Conservation (phyloP, 2,329 filamentous ascomycete species). For the Emericellopsis atlantica region DNA sequence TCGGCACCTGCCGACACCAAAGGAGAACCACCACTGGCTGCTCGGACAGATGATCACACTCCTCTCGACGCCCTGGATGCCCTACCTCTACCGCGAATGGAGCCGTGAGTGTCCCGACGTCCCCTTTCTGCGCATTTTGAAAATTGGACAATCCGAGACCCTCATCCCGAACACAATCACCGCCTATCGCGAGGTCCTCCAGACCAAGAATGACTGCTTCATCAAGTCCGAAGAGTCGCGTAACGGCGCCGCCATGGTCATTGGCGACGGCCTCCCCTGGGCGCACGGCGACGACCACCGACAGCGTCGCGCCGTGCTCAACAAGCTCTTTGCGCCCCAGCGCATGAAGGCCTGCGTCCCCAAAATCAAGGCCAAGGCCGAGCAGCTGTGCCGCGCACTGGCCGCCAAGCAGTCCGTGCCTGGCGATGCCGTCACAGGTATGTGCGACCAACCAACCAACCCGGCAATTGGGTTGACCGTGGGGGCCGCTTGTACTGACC, state of each 20-base stretch:
- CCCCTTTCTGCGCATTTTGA: conserved; percentile 8
- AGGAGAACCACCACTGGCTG: conserved; percentile 8
- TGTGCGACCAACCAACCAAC: not conserved
- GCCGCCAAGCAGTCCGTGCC: conserved; percentile 5
- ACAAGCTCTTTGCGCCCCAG: conserved; percentile 16
- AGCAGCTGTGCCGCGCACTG: conserved; percentile 12
- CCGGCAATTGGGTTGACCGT: no score
- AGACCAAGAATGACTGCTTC: conserved; percentile 12
- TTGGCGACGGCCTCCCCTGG: conserved; percentile 19
- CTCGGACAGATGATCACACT: conserved; percentile 25
- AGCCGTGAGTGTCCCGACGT: conserved; percentile 9
- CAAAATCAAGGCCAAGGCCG: conserved; percentile 18
- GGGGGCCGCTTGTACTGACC: not conserved
- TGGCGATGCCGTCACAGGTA: conserved; percentile 2
- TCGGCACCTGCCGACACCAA: conserved; percentile 29
- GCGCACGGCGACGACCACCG: conserved; percentile 21
- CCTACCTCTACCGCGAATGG: conserved; percentile 10
- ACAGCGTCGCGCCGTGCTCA: conserved; percentile 18
- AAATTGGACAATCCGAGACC: conserved; percentile 6
- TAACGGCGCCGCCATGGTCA: conserved; percentile 10
- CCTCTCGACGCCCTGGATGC: conserved; percentile 12
- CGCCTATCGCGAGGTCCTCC: conserved; percentile 10
- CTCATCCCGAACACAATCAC: conserved; percentile 7
- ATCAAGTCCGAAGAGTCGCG: conserved; percentile 12
- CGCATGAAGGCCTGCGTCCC: conserved; percentile 15